Evolutionary conservation across 768 basidiomycete genomes (phyloP).

Genomic region (Lactarius psammicola): DNA sequence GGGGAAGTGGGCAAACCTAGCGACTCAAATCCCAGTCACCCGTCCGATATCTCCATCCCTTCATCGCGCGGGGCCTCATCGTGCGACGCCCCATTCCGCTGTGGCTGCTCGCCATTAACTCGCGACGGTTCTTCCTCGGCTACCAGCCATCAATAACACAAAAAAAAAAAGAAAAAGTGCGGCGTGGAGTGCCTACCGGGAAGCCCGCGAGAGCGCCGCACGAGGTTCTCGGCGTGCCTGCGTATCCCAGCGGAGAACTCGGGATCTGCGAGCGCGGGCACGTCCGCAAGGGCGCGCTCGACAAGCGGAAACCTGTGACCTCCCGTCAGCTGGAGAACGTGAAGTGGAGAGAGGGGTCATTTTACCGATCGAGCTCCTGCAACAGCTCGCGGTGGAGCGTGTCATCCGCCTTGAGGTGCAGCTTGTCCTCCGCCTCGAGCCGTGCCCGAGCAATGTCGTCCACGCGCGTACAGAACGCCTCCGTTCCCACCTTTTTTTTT

Average conservation of each 20-base stretch:
- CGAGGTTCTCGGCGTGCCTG: conserved; percentile 15
- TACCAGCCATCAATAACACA: neutral
- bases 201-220: conserved; percentile 13
- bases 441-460: conserved; percentile 57
- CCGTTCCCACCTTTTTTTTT: conserved; percentile 45
- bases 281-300: conserved; percentile 25
- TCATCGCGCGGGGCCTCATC: conserved; percentile 11
- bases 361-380: conserved; percentile 66
- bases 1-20: too few species aligned
- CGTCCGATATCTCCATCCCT: conserved; percentile 21
- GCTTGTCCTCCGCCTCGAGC: conserved; percentile 48
- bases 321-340: too few species aligned
- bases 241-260: conserved; percentile 22
- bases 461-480: conserved; percentile 51
- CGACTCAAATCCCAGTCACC: neutral
- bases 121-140: neutral
- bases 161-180: neutral
- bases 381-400: conserved; percentile 54
- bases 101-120: conserved; percentile 2
- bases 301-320: conserved; percentile 19
- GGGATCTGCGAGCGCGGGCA: conserved; percentile 23
- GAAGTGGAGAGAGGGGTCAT: neutral
- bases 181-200: neutral
- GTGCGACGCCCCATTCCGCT: neutral
- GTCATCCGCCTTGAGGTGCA: conserved; percentile 50